Conservation (phyloP, 1,284 basidiomycete genomes). For the Ceratobasidium sp. region DNA sequence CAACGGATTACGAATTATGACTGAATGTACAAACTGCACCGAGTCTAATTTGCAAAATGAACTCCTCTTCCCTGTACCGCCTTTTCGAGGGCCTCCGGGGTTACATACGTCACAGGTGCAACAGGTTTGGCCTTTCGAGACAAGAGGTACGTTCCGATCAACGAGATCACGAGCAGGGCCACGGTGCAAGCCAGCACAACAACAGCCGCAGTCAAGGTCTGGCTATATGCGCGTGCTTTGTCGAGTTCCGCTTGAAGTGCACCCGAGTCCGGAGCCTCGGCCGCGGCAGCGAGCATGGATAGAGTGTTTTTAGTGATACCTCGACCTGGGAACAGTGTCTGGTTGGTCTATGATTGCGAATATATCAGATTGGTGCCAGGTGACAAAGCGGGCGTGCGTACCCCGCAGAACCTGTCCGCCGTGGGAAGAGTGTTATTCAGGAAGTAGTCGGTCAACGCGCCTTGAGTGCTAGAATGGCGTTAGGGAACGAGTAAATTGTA, state of each 20-base stretch:
- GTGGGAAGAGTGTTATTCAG: slow-evolving; percentile 21
- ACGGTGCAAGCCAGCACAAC: background rate
- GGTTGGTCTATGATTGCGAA: background rate
- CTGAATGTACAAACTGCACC: too few species aligned
- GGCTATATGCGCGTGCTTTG: background rate
- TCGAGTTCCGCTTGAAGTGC: background rate
- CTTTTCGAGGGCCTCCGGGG: background rate
- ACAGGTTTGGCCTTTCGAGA: background rate
- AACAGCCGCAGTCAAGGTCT: background rate
- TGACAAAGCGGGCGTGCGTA: background rate
- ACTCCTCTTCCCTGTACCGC: background rate
- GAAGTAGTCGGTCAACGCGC: slow-evolving; percentile 5
- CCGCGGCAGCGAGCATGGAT: background rate
- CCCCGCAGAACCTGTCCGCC: slow-evolving; percentile 22
- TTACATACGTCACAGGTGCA: background rate
- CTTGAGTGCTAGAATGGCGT: background rate
- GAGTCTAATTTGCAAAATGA: too few species aligned
- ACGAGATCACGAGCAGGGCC: background rate
- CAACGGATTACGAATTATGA: too few species aligned
- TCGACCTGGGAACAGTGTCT: slow-evolving; percentile 15
- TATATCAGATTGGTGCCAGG: background rate
- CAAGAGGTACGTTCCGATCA: background rate
- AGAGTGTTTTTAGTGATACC: slow-evolving; percentile 4
- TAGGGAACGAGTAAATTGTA: background rate
- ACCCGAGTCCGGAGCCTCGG: background rate